These are phyloP conservation scores for Exophiala lecanii-corni DNA, from an alignment of 2,329 filamentous ascomycete genomes.

Conservation along the genomic window DNA sequence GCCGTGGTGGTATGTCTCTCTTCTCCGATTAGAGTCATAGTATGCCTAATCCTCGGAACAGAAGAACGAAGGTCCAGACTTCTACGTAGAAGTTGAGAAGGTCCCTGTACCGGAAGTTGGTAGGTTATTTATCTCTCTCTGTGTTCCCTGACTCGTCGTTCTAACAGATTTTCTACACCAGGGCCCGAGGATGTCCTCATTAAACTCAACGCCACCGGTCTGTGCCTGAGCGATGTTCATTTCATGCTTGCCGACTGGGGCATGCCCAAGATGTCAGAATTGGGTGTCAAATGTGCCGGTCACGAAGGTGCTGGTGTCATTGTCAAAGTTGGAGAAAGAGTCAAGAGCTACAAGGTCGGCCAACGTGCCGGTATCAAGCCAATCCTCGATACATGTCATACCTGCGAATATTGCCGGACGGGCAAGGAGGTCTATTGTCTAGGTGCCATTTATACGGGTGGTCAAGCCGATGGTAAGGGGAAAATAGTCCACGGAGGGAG, in stretches of 20 bases:
- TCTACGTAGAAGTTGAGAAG: slow-evolving; percentile 26
- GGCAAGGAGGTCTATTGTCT: slow-evolving; percentile 52
- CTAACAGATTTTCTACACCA: slow-evolving; percentile 23
- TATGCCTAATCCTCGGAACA: background rate
- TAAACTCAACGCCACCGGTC: slow-evolving; percentile 54
- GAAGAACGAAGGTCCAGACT: slow-evolving; percentile 27
- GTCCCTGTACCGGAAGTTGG: slow-evolving; percentile 26
- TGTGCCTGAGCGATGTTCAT: slow-evolving; percentile 56
- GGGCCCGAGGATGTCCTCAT: slow-evolving; percentile 54
- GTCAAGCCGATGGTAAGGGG: slow-evolving; percentile 29
- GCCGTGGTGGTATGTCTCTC: slow-evolving; percentile 21
- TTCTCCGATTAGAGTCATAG: no score
- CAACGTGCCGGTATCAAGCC: slow-evolving; percentile 52
- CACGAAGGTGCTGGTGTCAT: slow-evolving; percentile 57
- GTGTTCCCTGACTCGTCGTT: background rate
- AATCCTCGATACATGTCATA: slow-evolving; percentile 48
- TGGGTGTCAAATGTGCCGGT: slow-evolving; percentile 45
- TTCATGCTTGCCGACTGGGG: slow-evolving; percentile 54
- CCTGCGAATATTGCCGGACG: slow-evolving; percentile 48
- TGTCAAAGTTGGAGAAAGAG: slow-evolving; percentile 51
- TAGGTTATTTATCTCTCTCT: slow-evolving; percentile 4
- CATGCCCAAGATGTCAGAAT: slow-evolving; percentile 41
- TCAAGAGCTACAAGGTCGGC: slow-evolving; percentile 50
- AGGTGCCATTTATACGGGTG: slow-evolving; percentile 43
- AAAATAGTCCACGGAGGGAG: no score